Evolutionary conservation across 331 rosid genomes (phyloP), one percentile per base, ranked within the genome.

Genomic region (Rosa hybrid): DNA sequence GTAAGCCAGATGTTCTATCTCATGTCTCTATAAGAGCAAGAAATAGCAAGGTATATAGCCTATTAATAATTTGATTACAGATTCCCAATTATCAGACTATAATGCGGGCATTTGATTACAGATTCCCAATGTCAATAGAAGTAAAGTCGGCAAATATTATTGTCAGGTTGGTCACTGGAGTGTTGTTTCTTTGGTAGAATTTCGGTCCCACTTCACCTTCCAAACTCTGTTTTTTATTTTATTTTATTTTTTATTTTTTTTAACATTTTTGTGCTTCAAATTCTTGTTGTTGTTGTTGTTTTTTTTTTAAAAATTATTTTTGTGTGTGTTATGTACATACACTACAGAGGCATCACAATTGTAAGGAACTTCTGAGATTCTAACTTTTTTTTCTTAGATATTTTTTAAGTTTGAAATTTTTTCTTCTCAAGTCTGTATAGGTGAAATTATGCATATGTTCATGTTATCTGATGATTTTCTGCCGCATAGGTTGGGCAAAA

Each of bases 11-110:
- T 71, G 82, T 82, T 72, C 34, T 82, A 39, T 85, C 88, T 34
- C 88, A 85, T 76, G 82, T 85, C 48, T 68, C 86, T 54, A 72
- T 85, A 54, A 71, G 88, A 73, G 88, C 86, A 72, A 82, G 88
- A 72, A 85, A 79, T 64, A 72, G 60, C 38, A 85, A 82, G 88
- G 86, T 76, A 76, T 39, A 9, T 34, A 30, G 44, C 39, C 4
- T 48, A n/a, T 78, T 71, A 12, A n/a, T 45, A 18, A 4, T 82
- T 63, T 59, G 25, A 12, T 78, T 63, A 44, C 14, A 13, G 27
- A 30, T 30, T 30, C 34, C 34, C 34, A n/a, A 30, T 30, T 30
- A 30, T 30, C 34, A 30, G 34, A 30, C 34, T 30, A 30, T 30
- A 30, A 30, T 30, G 34, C 34, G n/a, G 34, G 34, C 34, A 30